Evolutionary conservation across 2,329 filamentous ascomycete genomes (phyloP), one percentile per base, ranked within the genome.

Genomic region (Cadophora malorum): DNA sequence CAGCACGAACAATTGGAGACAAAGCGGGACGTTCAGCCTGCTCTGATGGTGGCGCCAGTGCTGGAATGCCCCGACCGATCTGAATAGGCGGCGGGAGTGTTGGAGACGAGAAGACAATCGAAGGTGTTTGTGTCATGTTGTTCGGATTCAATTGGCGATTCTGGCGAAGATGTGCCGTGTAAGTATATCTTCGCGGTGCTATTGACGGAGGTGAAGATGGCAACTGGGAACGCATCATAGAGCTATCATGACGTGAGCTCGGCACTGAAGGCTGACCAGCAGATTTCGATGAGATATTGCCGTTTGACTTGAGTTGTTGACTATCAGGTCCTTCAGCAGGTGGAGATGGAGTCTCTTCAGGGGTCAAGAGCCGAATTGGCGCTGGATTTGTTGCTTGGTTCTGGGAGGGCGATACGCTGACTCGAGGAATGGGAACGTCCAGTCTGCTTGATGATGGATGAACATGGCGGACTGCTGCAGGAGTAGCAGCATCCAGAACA

Each of bases 81-180:
- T 70, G 72, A 53, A 75, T 70, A 35, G 70, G 75, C 23, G 76
- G 75, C 28, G 76, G 76, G 56, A 78, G 70, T 21, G 75, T 70
- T 49, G 76, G 77, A 21, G 77, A 78, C 16, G 76, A 78, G 64
- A 78, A 78, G 8, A 75, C 58, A 16, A 77, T 77, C 10, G 74
- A 75, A 33, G 75, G 76, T 8, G 76, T 78, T 62, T 76, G 72
- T 35, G 72, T 71, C 14, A 69, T 52, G 50, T 72, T 52, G 50
- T 72, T 68, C 23, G 72, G 69, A 56, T 74, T 67, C 45, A 73
- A 64, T 25, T 74, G 65, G 33, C 69, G 71, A 64, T 75, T 70
- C 45, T 76, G 72, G 3, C 70, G 73, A 60, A 75, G 65, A 66
- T 76, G 72, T 10, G 75, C 73, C 9, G 75, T 75, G 50, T 78